Evolutionary conservation across 352 stramenopile species (phyloP).

Genomic region (Phytophthora cactorum): DNA sequence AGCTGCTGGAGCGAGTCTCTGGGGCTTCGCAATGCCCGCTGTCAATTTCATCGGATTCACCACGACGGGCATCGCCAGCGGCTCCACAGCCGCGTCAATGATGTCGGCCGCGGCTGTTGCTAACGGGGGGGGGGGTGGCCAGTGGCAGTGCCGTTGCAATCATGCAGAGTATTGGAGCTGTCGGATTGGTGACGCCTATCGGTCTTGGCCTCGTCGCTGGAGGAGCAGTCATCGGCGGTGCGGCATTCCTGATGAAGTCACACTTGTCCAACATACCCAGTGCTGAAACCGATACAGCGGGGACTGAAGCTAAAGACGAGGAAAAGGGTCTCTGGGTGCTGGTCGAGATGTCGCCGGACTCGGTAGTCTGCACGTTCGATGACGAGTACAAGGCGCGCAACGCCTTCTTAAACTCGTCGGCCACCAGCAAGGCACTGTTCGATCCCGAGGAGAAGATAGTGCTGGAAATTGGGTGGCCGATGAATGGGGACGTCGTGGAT

Average conservation of each 20-base stretch:
- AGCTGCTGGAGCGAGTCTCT: constrained; percentile 28
- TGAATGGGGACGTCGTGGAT: neutral
- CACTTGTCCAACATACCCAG: neutral
- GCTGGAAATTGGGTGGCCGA: constrained; percentile 16
- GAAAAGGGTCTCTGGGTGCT: constrained; percentile 22
- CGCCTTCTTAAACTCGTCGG: constrained; percentile 23
- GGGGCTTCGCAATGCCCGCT: constrained; percentile 28
- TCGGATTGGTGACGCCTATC: constrained; percentile 41
- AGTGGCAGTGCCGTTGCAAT: constrained; percentile 46
- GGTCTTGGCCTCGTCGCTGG: constrained; percentile 32
- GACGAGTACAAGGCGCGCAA: constrained; percentile 30
- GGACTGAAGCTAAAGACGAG: neutral
- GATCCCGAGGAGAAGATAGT: constrained; percentile 16
- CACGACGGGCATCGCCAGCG: constrained; percentile 44
- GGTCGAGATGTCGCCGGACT: constrained; percentile 13
- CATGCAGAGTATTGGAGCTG: constrained; percentile 57
- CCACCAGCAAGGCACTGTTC: constrained; percentile 28
- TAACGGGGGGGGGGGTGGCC: constrained; percentile 54
- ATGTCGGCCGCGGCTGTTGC: constrained; percentile 63
- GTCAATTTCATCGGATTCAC: constrained; percentile 49
- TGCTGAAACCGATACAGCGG: neutral
- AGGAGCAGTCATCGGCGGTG: constrained; percentile 17
- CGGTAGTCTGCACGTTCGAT: constrained; percentile 6
- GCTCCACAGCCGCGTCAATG: constrained; percentile 52
- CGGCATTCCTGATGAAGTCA: constrained; percentile 11